Base-by-base conservation (phyloP, 208 protist genomes). In the Vickermania spadyakhi region DNA sequence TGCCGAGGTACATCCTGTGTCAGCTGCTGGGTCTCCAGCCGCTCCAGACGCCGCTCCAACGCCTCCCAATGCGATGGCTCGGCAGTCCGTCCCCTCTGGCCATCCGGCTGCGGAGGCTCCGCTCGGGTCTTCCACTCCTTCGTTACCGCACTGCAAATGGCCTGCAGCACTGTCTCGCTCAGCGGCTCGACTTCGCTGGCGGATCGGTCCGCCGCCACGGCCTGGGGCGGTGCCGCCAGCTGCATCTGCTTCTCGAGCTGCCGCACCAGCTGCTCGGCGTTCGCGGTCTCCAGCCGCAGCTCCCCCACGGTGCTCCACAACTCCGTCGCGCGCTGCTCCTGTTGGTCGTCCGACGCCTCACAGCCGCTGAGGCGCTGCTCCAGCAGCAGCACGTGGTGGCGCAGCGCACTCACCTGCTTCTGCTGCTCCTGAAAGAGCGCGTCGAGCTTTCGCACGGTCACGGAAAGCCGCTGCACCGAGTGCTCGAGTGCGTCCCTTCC, bases 191-290 rank as follows among this genome's bases (percentile, higher is more conserved):
- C n/a, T n/a, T n/a, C n/a, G n/a, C n/a, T n/a, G n/a, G n/a, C n/a
- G n/a, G n/a, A n/a, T n/a, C n/a, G n/a, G n/a, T n/a, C n/a, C n/a
- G 36, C 36, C 36, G 18, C 36, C 36, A 45, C 36, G 36, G 36
- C 7, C 11, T 45, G 36, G 18, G 18, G 22, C 0, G 3, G 59
- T 52, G 31, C 56, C 26, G 21, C 3, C 22, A 45, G 7, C 36
- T n/a, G 14, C 11, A 23, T 29, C 49, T 2, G 58, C 18, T 69
- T 68, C 58, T 89, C 85, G 53, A 89, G 71, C 61, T 92, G 85
- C 30, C 72, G 68, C 42, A 89, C 67, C 13, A 92, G 72, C 4
- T 74, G 52, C 57, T 89, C 81, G 1, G 70, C 74, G 60, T 84
- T 87, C 41, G 72, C 68, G 66, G 84, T 70, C 28, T 75, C 45